phyloP scores from a whole-genome alignment of 1,139 yeast species.

The Torulaspora globosa region DNA sequence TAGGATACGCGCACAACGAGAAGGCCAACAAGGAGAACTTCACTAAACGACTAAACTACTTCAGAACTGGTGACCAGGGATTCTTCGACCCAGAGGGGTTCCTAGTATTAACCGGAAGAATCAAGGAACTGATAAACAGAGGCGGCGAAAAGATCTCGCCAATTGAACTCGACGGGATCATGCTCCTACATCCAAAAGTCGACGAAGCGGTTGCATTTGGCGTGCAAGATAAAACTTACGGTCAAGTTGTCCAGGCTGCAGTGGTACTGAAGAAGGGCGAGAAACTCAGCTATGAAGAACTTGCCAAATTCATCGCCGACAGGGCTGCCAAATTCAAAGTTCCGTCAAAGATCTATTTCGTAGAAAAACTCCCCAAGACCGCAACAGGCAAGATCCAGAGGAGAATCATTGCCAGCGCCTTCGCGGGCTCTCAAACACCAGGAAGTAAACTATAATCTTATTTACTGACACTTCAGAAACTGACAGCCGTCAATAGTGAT shows the following conservation, averaged over 20 bases:
- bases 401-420: conserved; percentile 49
- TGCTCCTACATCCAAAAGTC: conserved; percentile 53
- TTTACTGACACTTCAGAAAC: conserved; percentile 1
- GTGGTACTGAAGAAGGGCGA: conserved; percentile 48
- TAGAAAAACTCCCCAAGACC: conserved; percentile 61
- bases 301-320: conserved; percentile 43
- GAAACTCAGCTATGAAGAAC: conserved; percentile 41
- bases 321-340: conserved; percentile 54
- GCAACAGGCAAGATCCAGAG: conserved; percentile 71
- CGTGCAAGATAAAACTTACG: conserved; percentile 58
- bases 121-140: conserved; percentile 62
- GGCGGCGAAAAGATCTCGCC: conserved; percentile 73
- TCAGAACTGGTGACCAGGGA: conserved; percentile 74
- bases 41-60: conserved; percentile 49
- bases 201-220: conserved; percentile 68
- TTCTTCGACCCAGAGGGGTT: conserved; percentile 55
- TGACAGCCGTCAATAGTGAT: background rate
- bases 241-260: conserved; percentile 64
- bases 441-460: conserved; percentile 37
- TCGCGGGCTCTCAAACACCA: conserved; percentile 28
- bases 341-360: conserved; percentile 53
- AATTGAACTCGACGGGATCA: conserved; percentile 55
- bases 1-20: conserved; percentile 64
- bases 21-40: conserved; percentile 65
- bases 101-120: conserved; percentile 57